Evolutionary conservation across 2,329 filamentous ascomycete species (phyloP).

Genomic region (Colletotrichum tabaci): DNA sequence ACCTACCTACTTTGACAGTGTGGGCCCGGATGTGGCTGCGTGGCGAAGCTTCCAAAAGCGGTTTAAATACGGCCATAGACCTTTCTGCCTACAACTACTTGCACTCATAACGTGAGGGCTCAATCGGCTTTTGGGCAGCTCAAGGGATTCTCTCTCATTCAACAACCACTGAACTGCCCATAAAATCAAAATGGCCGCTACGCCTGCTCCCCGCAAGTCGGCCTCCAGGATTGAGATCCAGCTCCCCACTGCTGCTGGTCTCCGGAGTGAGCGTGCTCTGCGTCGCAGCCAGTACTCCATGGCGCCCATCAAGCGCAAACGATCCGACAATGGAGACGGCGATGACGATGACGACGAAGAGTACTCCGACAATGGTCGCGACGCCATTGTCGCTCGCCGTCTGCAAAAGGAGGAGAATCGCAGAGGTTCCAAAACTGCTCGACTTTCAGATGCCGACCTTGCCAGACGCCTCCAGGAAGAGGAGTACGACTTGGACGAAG

Average conservation of each 20-base stretch:
- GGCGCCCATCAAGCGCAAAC: conserved; percentile 59
- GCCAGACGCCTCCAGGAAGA: conserved; percentile 55
- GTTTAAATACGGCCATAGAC: too few relatives aligned
- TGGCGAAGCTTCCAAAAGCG: too few relatives aligned
- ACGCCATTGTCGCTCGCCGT: conserved; percentile 52
- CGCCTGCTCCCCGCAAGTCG: conserved; percentile 38
- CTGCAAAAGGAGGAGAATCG: conserved; percentile 53
- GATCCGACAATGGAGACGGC: conserved; percentile 59
- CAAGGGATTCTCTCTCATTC: too few relatives aligned
- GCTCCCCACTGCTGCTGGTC: conserved; percentile 48
- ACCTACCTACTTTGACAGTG: too few relatives aligned
- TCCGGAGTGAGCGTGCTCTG: conserved; percentile 62
- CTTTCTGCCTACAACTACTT: too few relatives aligned
- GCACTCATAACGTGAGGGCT: too few relatives aligned
- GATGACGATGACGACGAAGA: conserved; percentile 59
- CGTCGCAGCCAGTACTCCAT: conserved; percentile 66
- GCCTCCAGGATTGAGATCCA: conserved; percentile 54
- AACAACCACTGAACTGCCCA: too few relatives aligned
- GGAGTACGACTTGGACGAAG: conserved; percentile 46
- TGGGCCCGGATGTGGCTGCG: too few relatives aligned
- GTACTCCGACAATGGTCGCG: conserved; percentile 41
- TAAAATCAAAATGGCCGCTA: too few relatives aligned
- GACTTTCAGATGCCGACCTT: conserved; percentile 48
- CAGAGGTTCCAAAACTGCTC: conserved; percentile 26
- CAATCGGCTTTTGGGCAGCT: too few relatives aligned